Conservation (phyloP, 129 eudicot genomes). For the Lonicera japonica region DNA sequence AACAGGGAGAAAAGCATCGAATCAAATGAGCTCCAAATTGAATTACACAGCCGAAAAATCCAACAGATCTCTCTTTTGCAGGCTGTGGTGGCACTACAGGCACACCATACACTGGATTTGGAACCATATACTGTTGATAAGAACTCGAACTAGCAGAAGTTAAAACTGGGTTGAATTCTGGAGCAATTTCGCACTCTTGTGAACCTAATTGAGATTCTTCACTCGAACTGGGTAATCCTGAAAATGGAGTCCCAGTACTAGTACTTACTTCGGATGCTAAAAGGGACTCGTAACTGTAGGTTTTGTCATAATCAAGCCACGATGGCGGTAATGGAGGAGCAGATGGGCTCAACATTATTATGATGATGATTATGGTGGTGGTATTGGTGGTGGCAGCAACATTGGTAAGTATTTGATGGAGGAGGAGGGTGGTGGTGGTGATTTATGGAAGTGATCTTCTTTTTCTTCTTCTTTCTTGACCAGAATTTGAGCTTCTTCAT, state of each 20-base stretch:
- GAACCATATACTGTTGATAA: constrained; percentile 28
- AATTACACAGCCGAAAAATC: constrained; percentile 35
- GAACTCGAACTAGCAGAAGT: constrained; percentile 1
- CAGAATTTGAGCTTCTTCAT: constrained; percentile 45
- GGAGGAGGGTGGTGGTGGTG: no score
- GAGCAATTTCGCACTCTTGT: constrained; percentile 1
- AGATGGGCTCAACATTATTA: constrained; percentile 27
- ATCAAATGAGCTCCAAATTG: constrained; percentile 21
- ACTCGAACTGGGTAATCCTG: constrained; percentile 1
- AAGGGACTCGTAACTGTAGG: neutral
- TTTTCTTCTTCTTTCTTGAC: constrained; percentile 41
- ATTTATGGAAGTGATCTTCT: neutral
- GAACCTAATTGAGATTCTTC: neutral
- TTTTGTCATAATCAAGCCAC: constrained; percentile 26
- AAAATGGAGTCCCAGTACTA: neutral
- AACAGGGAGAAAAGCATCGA: constrained; percentile 40
- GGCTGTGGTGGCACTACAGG: constrained; percentile 19
- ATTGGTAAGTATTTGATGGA: neutral
- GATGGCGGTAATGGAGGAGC: constrained; percentile 41
- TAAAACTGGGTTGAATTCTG: constrained; percentile 9
- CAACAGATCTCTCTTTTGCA: constrained; percentile 19
- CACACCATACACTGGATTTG: constrained; percentile 19
- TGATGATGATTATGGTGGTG: neutral
- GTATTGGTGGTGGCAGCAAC: neutral
- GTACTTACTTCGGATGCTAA: neutral